These are phyloP conservation scores for Fusarium buharicum DNA, from an alignment of 2,329 filamentous ascomycete genomes.

Conservation along the genomic window DNA sequence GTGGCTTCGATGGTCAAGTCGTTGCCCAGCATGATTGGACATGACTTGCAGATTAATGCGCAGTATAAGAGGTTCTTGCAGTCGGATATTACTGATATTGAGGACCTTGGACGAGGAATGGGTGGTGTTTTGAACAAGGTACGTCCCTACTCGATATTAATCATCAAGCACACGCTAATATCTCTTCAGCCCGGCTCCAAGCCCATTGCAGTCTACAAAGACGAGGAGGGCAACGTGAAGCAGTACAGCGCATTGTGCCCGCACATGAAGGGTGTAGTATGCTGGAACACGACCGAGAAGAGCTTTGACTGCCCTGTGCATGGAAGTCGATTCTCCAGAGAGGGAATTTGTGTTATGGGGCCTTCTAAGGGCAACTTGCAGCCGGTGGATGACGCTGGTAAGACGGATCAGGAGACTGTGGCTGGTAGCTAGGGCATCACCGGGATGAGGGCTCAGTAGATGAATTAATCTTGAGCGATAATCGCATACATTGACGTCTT, in stretches of 20 bases:
- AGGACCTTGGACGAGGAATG: conserved; percentile 60
- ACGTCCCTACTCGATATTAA: fast-evolving
- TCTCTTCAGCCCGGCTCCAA: conserved; percentile 41
- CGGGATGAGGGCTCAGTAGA: not conserved
- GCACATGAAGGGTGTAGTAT: conserved; percentile 65
- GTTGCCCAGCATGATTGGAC: conserved; percentile 56
- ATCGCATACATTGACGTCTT: not conserved
- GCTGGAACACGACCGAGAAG: conserved; percentile 65
- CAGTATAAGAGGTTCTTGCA: conserved; percentile 66
- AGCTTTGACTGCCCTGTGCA: conserved; percentile 65
- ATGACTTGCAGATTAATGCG: conserved; percentile 65
- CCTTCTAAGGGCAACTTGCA: conserved; percentile 25
- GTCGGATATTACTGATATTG: conserved; percentile 66
- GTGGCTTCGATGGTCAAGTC: conserved; percentile 57
- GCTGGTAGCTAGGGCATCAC: conserved; percentile 7
- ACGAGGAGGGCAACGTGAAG: conserved; percentile 61
- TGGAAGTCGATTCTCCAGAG: conserved; percentile 51
- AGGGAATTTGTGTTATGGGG: conserved; percentile 34
- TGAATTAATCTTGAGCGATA: too few species aligned
- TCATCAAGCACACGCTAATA: not conserved
- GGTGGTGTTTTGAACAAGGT: conserved; percentile 64
- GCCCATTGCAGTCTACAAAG: conserved; percentile 66
- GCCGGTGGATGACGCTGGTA: conserved; percentile 8
- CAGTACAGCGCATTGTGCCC: conserved; percentile 66
- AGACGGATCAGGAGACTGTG: conserved; percentile 12